Evolutionary conservation across 805 yeast species (phyloP).

Genomic region (Wickerhamiella musiphila): DNA sequence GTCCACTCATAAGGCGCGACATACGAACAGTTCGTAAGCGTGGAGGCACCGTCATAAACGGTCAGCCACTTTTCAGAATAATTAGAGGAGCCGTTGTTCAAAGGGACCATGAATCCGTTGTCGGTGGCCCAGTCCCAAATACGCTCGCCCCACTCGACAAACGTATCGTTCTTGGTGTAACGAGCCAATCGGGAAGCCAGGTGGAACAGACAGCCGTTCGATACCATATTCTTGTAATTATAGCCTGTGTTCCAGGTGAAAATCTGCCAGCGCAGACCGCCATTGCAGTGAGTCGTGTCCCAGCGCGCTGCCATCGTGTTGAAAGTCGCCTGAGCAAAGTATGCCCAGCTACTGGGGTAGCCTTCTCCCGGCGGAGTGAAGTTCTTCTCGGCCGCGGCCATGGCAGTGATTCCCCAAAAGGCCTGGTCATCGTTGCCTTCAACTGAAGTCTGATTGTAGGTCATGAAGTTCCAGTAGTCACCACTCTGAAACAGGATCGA

Average conservation of each 20-base stretch:
- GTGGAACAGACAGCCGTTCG: conserved; percentile 83
- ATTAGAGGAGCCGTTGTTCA: conserved; percentile 27
- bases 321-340: conserved; percentile 74
- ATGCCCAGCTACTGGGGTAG: conserved; percentile 38
- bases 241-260: conserved; percentile 89
- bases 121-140: conserved; percentile 69
- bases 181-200: conserved; percentile 75
- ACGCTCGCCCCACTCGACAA: conserved; percentile 54
- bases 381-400: conserved; percentile 83
- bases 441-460: conserved; percentile 71
- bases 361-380: conserved; percentile 46
- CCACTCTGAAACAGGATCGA: conserved; percentile 65
- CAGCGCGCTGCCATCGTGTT: conserved; percentile 82
- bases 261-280: conserved; percentile 95
- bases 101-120: conserved; percentile 29
- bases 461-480: conserved; percentile 60
- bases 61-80: conserved; percentile 11
- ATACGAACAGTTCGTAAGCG: conserved; percentile 39
- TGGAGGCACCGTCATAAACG: conserved; percentile 23
- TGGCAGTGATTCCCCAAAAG: conserved; percentile 88
- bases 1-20: conserved; percentile 58
- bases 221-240: conserved; percentile 76
- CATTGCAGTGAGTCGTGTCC: conserved; percentile 59
- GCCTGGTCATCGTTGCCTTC: conserved; percentile 98
- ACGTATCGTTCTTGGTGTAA: conserved; percentile 57